These are phyloP conservation scores for Aphanomyces stellatus DNA, from an alignment of 352 stramenopile genomes.

Conservation along the genomic window DNA sequence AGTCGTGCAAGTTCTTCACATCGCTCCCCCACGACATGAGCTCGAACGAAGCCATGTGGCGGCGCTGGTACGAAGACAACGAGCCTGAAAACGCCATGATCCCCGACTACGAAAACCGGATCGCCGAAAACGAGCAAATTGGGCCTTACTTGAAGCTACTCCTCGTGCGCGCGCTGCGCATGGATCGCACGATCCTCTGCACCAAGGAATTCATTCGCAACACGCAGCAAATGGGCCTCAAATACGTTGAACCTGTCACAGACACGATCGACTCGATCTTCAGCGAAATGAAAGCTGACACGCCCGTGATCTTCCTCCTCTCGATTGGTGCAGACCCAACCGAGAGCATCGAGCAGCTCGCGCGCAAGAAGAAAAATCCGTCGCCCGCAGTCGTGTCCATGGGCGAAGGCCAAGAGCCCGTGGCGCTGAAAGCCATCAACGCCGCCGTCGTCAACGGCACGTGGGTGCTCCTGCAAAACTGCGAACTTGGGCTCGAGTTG, in stretches of 20 bases:
- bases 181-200: constrained; percentile 96
- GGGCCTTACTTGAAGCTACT: constrained; percentile 96
- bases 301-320: constrained; percentile 97
- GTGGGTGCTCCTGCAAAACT: constrained; percentile 98
- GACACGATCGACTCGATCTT: constrained; percentile 99
- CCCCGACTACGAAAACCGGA: constrained; percentile 91
- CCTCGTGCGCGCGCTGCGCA: constrained; percentile 93
- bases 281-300: constrained; percentile 91
- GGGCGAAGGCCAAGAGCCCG: constrained; percentile 96
- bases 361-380: constrained; percentile 94
- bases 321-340: constrained; percentile 96
- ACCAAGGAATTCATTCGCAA: constrained; percentile 97
- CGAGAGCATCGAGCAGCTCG: constrained; percentile 95
- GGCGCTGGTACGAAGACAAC: constrained; percentile 97
- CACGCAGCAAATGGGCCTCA: constrained; percentile 93
- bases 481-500: constrained; percentile 94
- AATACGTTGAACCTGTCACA: constrained; percentile 97
- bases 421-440: constrained; percentile 96
- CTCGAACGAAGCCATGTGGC: constrained; percentile 94
- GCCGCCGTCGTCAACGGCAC: constrained; percentile 93
- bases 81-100: constrained; percentile 94
- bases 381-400: constrained; percentile 95
- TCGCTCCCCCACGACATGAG: constrained; percentile 96
- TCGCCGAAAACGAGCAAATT: constrained; percentile 90
- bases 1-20: constrained; percentile 95